phyloP scores from a whole-genome alignment of 306 rosid species.

The Lathyrus oleraceus region DNA sequence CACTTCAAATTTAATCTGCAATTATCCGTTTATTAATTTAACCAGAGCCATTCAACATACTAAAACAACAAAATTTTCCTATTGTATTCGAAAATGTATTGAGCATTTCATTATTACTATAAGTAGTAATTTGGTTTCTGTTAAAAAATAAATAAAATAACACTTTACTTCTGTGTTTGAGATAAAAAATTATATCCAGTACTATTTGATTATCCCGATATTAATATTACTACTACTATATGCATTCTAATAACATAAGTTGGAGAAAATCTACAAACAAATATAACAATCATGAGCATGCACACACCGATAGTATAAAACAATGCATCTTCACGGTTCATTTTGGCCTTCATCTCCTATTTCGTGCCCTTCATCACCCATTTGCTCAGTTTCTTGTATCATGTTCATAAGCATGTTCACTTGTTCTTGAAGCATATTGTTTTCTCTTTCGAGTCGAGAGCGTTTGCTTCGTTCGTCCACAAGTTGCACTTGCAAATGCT shows the following conservation, averaged over 20 bases:
- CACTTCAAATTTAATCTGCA: too few species aligned
- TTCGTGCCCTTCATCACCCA: slow-evolving; percentile 46
- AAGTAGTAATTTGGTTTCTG: background rate
- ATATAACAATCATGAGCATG: slow-evolving; percentile 32
- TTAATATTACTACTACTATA: background rate
- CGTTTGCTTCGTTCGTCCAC: slow-evolving; percentile 76
- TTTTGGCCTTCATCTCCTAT: slow-evolving; percentile 53
- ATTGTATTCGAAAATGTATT: too few species aligned
- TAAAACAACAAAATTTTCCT: too few species aligned
- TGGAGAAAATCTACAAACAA: slow-evolving; percentile 46
- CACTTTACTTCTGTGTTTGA: background rate
- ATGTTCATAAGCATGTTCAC: slow-evolving; percentile 88
- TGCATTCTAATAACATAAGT: slow-evolving; percentile 29
- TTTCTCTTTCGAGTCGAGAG: slow-evolving; percentile 69
- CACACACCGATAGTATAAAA: background rate
- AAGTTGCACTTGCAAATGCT: slow-evolving; percentile 84
- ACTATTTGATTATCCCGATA: slow-evolving; percentile 9
- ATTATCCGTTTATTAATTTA: too few species aligned
- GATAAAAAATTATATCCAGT: background rate
- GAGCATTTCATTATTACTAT: background rate
- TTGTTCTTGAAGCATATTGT: slow-evolving; percentile 78
- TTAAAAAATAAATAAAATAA: background rate
- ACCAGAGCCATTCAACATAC: too few species aligned
- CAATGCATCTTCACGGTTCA: slow-evolving; percentile 42
- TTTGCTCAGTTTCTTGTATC: slow-evolving; percentile 63